Percentiles rank a stretch among this genome's conserved stretches.
Conservation (phyloP, 495 filamentous ascomycete genomes). For the Annulohypoxylon bovei region DNA sequence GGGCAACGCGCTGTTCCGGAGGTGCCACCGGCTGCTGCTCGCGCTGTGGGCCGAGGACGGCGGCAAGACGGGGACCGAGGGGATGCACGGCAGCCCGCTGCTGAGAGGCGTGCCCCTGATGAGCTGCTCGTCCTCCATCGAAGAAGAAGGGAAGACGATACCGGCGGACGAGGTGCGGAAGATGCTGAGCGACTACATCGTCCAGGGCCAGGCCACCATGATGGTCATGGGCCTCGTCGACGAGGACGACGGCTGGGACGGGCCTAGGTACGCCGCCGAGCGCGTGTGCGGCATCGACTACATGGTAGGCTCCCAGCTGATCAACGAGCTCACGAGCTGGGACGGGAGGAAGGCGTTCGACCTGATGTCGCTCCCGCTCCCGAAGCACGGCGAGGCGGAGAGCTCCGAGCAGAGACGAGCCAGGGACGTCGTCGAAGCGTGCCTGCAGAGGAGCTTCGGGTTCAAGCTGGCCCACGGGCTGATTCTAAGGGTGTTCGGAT, state of each 20-base stretch:
- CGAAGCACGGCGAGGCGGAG: slow-evolving; percentile 55
- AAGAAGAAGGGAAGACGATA: slow-evolving; percentile 31
- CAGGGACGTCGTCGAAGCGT: slow-evolving; percentile 61
- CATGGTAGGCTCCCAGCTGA: slow-evolving; percentile 61
- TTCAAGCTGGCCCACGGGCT: slow-evolving; percentile 66
- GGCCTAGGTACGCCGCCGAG: slow-evolving; percentile 58
- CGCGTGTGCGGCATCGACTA: slow-evolving; percentile 61
- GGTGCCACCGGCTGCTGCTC: slow-evolving; percentile 61
- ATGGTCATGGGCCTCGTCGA: slow-evolving; percentile 63
- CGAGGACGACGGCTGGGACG: slow-evolving; percentile 62
- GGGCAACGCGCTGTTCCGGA: slow-evolving; percentile 59
- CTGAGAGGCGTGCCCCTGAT: slow-evolving; percentile 56
- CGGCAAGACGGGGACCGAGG: slow-evolving; percentile 60
- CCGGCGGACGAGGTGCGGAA: slow-evolving; percentile 47
- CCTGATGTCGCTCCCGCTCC: slow-evolving; percentile 60
- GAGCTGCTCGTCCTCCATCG: slow-evolving; percentile 22
- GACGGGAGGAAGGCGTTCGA: slow-evolving; percentile 59
- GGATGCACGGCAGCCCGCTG: slow-evolving; percentile 60
- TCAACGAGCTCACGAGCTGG: slow-evolving; percentile 62
- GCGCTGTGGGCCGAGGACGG: slow-evolving; percentile 60
- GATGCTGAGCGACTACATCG: slow-evolving; percentile 63
- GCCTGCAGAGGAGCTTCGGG: slow-evolving; percentile 57
- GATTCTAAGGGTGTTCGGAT: slow-evolving; percentile 55
- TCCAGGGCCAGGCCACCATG: slow-evolving; percentile 60
- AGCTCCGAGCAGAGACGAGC: slow-evolving; percentile 60